Evolutionary conservation across 192 early-diverging fungal genomes (phyloP).

Genomic region (Tieghemiomyces parasiticus): DNA sequence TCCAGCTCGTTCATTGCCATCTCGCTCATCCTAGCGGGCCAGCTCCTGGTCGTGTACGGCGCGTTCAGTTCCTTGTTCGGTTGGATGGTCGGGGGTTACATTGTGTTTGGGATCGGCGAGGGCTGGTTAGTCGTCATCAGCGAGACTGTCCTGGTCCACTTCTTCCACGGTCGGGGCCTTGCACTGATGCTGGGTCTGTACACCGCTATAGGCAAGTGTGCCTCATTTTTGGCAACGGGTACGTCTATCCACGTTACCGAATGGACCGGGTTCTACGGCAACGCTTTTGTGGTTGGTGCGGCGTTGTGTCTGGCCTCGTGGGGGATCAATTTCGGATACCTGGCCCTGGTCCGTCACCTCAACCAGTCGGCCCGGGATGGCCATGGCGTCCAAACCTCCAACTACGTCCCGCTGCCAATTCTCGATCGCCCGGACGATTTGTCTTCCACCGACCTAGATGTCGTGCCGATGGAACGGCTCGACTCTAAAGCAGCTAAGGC

Average conservation of each 20-base stretch:
- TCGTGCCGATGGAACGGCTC: neutral
- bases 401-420: neutral
- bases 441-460: neutral
- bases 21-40: neutral
- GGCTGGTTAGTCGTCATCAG: constrained; percentile 7
- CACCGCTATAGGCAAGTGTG: constrained; percentile 4
- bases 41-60: neutral
- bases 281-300: neutral
- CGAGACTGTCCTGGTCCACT: constrained; percentile 7
- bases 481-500: too few relatives aligned
- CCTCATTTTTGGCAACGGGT: constrained; percentile 3
- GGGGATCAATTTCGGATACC: neutral
- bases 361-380: too few relatives aligned
- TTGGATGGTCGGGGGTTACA: neutral
- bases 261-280: neutral
- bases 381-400: neutral
- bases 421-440: neutral
- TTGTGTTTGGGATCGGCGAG: constrained; percentile 7
- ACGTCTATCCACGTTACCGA: constrained; percentile 3
- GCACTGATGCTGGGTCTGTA: constrained; percentile 2
- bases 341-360: neutral
- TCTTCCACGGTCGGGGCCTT: constrained; percentile 6
- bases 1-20: neutral
- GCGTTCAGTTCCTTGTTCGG: neutral
- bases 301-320: neutral